These are phyloP conservation scores for Eremomyces bilateralis DNA, from an alignment of 495 filamentous ascomycete species.

Conservation along the genomic window DNA sequence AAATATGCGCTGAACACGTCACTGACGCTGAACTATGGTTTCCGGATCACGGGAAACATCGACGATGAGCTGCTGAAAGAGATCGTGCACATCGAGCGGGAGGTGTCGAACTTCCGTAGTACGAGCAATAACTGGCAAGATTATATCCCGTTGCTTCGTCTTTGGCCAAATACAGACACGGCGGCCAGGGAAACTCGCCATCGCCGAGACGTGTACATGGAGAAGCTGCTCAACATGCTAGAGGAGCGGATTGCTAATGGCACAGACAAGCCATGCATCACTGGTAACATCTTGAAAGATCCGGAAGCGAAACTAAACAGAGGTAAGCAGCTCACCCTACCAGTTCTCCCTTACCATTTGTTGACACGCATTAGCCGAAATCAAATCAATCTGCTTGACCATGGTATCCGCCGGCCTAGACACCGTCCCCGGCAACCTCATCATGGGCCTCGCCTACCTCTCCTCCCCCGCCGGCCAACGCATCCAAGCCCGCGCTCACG, in stretches of 20 bases:
- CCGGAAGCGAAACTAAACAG: slow-evolving; percentile 28
- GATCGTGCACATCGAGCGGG: slow-evolving; percentile 39
- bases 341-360: not conserved
- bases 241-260: slow-evolving; percentile 36
- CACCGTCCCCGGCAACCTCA: slow-evolving; percentile 44
- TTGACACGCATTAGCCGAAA: slow-evolving; percentile 26
- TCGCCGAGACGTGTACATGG: slow-evolving; percentile 35
- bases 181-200: slow-evolving; percentile 30
- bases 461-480: slow-evolving; percentile 35
- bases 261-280: slow-evolving; percentile 47
- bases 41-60: slow-evolving; percentile 35
- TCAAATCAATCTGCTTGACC: slow-evolving; percentile 51
- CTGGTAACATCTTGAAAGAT: slow-evolving; percentile 45
- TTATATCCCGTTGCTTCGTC: slow-evolving; percentile 38
- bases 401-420: slow-evolving; percentile 58
- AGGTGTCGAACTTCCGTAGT: slow-evolving; percentile 38
- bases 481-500: slow-evolving; percentile 40
- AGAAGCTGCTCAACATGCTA: slow-evolving; percentile 31
- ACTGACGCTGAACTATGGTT: slow-evolving; percentile 42
- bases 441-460: slow-evolving; percentile 54
- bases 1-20: slow-evolving; percentile 44
- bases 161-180: slow-evolving; percentile 30
- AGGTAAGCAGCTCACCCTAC: slow-evolving; percentile 11
- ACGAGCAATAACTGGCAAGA: slow-evolving; percentile 53
- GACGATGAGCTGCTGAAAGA: slow-evolving; percentile 34